Evolutionary conservation across 1,284 basidiomycete genomes (phyloP), one percentile per base, ranked within the genome.

Genomic region (Puccinia brachypodii): DNA sequence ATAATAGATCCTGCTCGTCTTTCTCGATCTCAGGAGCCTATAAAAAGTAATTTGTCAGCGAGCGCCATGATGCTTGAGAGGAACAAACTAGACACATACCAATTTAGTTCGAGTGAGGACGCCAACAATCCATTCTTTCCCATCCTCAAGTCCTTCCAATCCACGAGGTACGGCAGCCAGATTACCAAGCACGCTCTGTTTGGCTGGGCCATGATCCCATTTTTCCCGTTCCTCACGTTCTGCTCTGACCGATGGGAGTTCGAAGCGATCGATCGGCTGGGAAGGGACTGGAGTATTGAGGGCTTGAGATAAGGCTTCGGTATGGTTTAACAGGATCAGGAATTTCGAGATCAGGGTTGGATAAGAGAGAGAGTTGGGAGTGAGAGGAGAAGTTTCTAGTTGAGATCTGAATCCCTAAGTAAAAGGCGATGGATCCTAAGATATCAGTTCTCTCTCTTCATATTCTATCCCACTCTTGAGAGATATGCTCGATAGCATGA

Each of bases 11-110:
- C 50, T 81, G 71, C 53, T 81, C 79, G 31, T 66, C 79, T 50
- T 81, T 81, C 36, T 81, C 79, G 47, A 81, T 74, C 38, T 81
- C 79, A 38, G 79, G 79, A 66, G 79, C 79, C 79, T 81, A 66
- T 13, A n/a, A 8, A 81, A 58, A n/a, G n/a, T n/a, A n/a, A n/a
- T n/a, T n/a, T n/a, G n/a, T n/a, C n/a, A n/a, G n/a, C n/a, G n/a
- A n/a, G n/a, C n/a, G n/a, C n/a, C n/a, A n/a, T n/a, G n/a, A n/a
- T n/a, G n/a, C n/a, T n/a, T n/a, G n/a, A n/a, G n/a, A n/a, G n/a
- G n/a, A n/a, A n/a, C n/a, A n/a, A n/a, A n/a, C n/a, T n/a, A n/a
- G n/a, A n/a, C n/a, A 47, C 42, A 47, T 73, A 68, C 79, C n/a
- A 81, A 71, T 74, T 81, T 81, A 11, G 79, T 81, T 22, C 79